A percentile compares a stretch with the other conserved stretches of the same genome.
phyloP scores from a whole-genome alignment of 2,329 filamentous ascomycete genomes.

The Pseudocercospora pini-densiflorae region DNA sequence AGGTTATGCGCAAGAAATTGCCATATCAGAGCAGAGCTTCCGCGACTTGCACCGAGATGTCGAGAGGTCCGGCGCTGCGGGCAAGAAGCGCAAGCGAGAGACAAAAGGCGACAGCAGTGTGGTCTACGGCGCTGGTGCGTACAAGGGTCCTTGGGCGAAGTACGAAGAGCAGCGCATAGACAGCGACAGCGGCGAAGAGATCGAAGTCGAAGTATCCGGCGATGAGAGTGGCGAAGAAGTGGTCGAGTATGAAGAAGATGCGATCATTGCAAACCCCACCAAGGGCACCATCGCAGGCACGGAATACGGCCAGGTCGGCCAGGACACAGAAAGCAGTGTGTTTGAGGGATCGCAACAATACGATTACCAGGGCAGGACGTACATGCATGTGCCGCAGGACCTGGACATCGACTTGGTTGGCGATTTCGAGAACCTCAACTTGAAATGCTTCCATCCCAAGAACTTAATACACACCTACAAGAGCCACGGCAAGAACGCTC shows the following conservation, averaged over 20 bases:
- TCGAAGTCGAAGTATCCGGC: slow-evolving; percentile 72
- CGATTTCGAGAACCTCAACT: slow-evolving; percentile 70
- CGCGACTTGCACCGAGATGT: slow-evolving; percentile 84
- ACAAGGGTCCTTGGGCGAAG: slow-evolving; percentile 92
- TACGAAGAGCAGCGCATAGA: slow-evolving; percentile 76
- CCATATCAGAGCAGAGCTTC: slow-evolving; percentile 89
- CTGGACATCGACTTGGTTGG: slow-evolving; percentile 80
- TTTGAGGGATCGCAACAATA: slow-evolving; percentile 84
- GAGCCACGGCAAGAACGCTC: slow-evolving; percentile 54
- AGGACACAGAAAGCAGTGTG: slow-evolving; percentile 71
- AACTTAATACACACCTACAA: slow-evolving; percentile 92
- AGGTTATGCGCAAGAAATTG: slow-evolving; percentile 84
- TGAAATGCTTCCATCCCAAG: slow-evolving; percentile 76
- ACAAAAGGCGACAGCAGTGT: slow-evolving; percentile 82
- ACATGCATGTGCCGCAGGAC: slow-evolving; percentile 96
- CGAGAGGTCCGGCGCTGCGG: slow-evolving; percentile 51
- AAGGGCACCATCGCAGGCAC: slow-evolving; percentile 56
- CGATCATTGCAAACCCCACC: slow-evolving; percentile 61
- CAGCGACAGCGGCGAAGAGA: slow-evolving; percentile 71
- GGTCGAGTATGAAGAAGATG: slow-evolving; percentile 77
- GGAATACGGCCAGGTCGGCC: slow-evolving; percentile 54
- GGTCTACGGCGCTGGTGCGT: slow-evolving; percentile 84
- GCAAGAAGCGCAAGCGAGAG: slow-evolving; percentile 82
- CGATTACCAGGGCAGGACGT: slow-evolving; percentile 95
- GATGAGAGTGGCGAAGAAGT: slow-evolving; percentile 77